phyloP scores from a whole-genome alignment of 331 rosid species.

The Phaseolus coccineus region DNA sequence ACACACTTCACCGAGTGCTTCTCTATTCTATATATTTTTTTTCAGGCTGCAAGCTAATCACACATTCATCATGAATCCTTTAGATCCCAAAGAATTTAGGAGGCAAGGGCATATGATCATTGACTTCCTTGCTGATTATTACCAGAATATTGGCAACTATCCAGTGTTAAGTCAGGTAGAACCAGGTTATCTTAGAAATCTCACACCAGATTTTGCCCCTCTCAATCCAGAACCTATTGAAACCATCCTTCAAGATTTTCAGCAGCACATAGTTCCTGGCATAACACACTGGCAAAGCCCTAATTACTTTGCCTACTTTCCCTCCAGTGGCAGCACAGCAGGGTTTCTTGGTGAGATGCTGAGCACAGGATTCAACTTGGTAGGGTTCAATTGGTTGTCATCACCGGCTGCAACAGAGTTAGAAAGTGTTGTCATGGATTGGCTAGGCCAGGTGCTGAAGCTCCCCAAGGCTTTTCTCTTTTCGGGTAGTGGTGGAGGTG shows the following conservation, averaged over 20 bases:
- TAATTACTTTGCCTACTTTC: constrained; percentile 62
- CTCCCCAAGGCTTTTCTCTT: constrained; percentile 59
- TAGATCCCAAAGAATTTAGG: constrained; percentile 61
- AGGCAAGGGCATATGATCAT: constrained; percentile 66
- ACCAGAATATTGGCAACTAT: constrained; percentile 50
- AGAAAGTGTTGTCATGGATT: constrained; percentile 64
- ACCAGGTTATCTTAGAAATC: constrained; percentile 53
- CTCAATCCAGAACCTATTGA: constrained; percentile 55
- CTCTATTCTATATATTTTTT: background rate
- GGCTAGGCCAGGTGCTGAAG: constrained; percentile 57
- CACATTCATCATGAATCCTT: constrained; percentile 46
- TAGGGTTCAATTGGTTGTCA: constrained; percentile 65
- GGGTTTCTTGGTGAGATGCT: constrained; percentile 67
- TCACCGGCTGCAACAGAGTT: constrained; percentile 72
- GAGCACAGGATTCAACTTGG: constrained; percentile 60
- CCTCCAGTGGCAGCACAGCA: constrained; percentile 62
- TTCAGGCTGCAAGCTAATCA: background rate
- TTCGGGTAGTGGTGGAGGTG: constrained; percentile 63
- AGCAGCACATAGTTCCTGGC: constrained; percentile 55
- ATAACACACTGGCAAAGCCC: constrained; percentile 74
- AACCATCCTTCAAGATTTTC: constrained; percentile 57
- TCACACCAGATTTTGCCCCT: constrained; percentile 52
- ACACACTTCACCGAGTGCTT: background rate
- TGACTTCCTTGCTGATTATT: constrained; percentile 65
- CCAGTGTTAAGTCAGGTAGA: constrained; percentile 61